phyloP scores from a whole-genome alignment of 1,284 basidiomycete genomes.

The Papiliotrema fonsecae region DNA sequence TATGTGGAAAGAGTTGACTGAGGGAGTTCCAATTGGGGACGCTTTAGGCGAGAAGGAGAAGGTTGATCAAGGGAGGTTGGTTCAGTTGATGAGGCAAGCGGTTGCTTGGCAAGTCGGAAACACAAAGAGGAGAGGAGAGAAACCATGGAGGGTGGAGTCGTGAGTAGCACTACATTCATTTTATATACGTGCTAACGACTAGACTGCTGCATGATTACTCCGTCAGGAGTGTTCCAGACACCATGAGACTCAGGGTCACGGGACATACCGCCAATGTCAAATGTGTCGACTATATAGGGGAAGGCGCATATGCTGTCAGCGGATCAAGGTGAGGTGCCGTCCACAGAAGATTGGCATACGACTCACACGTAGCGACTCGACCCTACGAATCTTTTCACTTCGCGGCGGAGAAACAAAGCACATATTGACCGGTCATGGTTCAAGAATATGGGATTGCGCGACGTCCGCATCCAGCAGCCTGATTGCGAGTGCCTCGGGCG shows the following conservation, averaged over 20 bases:
- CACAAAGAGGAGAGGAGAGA: conserved; percentile 5
- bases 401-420: conserved; percentile 19
- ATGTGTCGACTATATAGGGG: conserved; percentile 48
- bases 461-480: conserved; percentile 27
- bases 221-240: conserved; percentile 30
- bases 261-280: conserved; percentile 51
- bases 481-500: conserved; percentile 48
- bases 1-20: conserved; percentile 47
- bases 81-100: conserved; percentile 49
- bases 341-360: neutral
- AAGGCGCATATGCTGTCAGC: conserved; percentile 44
- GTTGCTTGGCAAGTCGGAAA: conserved; percentile 50
- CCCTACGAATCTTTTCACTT: conserved; percentile 39
- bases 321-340: conserved; percentile 45
- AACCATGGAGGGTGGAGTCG: conserved; percentile 21
- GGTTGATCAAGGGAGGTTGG: conserved; percentile 48
- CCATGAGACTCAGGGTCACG: conserved; percentile 27
- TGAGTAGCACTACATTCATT: conserved; percentile 5
- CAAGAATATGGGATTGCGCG: conserved; percentile 50
- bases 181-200: neutral
- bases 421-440: conserved; percentile 45
- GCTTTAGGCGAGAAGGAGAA: conserved; percentile 15
- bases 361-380: conserved; percentile 33
- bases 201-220: conserved; percentile 42
- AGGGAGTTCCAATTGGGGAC: conserved; percentile 4